Evolutionary conservation across 345 rosid species (phyloP).

Genomic region (Raphanus raphanistrum): DNA sequence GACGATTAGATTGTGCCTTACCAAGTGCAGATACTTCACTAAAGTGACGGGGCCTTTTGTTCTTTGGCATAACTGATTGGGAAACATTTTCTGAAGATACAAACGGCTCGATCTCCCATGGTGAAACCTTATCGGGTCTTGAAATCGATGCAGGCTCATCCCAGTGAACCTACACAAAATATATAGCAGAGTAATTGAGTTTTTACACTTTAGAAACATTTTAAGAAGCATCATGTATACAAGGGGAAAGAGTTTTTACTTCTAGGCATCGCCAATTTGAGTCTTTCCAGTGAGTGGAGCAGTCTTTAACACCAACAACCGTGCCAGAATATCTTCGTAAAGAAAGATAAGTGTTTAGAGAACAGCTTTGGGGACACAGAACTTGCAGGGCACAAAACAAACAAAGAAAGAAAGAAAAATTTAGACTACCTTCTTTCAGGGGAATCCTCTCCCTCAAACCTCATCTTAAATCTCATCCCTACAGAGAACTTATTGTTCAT

Average conservation of each 20-base stretch:
- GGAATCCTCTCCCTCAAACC: constrained; percentile 90
- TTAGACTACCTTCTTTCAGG: constrained; percentile 76
- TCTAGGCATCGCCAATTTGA: constrained; percentile 84
- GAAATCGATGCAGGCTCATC: constrained; percentile 82
- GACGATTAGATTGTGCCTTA: constrained; percentile 29
- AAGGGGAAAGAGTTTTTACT: constrained; percentile 45
- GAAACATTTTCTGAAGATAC: constrained; percentile 49
- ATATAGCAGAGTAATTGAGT: background rate
- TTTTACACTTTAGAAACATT: background rate
- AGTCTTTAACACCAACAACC: constrained; percentile 74
- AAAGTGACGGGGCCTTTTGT: constrained; percentile 73
- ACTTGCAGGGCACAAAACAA: background rate
- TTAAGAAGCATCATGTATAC: constrained; percentile 24
- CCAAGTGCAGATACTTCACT: constrained; percentile 52
- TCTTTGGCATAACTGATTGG: constrained; percentile 50
- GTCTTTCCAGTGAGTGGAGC: constrained; percentile 74
- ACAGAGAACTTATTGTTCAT: constrained; percentile 58
- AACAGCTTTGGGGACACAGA: constrained; percentile 7
- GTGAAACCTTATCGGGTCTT: constrained; percentile 87
- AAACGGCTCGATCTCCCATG: constrained; percentile 92
- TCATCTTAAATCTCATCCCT: constrained; percentile 90
- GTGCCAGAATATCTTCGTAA: constrained; percentile 81
- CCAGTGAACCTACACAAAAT: constrained; percentile 77
- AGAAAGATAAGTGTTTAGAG: background rate
- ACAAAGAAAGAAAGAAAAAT: constrained; percentile 1